Conservation (phyloP, 2,329 filamentous ascomycete species). For the Penicillium sp. region DNA sequence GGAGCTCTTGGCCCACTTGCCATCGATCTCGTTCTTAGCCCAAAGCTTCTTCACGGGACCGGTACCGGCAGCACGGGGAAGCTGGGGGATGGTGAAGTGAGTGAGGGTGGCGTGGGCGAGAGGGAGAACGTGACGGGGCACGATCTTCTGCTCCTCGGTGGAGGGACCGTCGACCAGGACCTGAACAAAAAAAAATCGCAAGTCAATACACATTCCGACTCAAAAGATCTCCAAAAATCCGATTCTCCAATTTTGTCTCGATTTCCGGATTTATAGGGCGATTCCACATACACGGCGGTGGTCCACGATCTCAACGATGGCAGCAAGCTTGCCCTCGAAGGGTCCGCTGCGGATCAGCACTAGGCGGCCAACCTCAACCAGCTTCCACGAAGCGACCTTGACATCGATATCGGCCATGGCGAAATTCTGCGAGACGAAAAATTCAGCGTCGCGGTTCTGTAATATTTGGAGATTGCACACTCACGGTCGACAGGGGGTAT, state of each 20-base stretch:
- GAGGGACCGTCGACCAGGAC: conserved; percentile 95
- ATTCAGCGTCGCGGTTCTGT: conserved; percentile 26
- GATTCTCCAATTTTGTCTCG: conserved; percentile 9
- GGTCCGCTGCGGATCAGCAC: conserved; percentile 84
- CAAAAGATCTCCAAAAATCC: conserved; percentile 6
- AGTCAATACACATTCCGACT: conserved; percentile 19
- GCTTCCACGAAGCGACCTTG: conserved; percentile 82
- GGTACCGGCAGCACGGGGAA: conserved; percentile 80
- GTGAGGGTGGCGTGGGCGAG: conserved; percentile 85
- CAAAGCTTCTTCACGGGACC: conserved; percentile 81
- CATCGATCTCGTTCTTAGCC: conserved; percentile 87
- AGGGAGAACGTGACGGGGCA: conserved; percentile 81
- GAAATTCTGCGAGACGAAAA: conserved; percentile 52
- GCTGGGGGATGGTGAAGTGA: conserved; percentile 78
- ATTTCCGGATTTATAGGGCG: conserved; percentile 11
- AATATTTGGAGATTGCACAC: conserved; percentile 23
- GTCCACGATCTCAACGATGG: conserved; percentile 99
- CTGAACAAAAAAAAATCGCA: conserved; percentile 51
- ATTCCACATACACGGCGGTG: conserved; percentile 89
- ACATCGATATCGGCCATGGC: conserved; percentile 82
- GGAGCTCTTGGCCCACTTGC: conserved; percentile 86
- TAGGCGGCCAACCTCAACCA: conserved; percentile 97
- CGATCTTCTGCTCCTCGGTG: conserved; percentile 71
- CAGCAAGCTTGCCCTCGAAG: conserved; percentile 80
- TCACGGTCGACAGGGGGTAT: conserved; percentile 44